A percentile compares a stretch with the other conserved stretches of the same genome.
Conservation (phyloP, 2,329 filamentous ascomycete species). For the Exophiala bonariae region DNA sequence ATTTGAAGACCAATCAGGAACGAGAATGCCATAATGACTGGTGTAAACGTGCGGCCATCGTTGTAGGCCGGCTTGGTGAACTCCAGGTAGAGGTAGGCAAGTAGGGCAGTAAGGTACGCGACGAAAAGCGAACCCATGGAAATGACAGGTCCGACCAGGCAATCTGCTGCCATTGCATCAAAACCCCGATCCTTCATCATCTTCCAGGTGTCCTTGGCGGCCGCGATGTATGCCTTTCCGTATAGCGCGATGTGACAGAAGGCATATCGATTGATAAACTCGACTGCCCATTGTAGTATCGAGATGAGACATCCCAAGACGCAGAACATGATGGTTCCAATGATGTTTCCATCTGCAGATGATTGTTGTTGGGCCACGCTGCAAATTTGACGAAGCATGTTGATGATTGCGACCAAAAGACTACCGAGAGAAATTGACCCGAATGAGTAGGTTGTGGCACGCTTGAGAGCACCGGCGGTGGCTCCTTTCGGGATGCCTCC, state of each 20-base stretch:
- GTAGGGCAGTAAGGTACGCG: slow-evolving; percentile 75
- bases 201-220: slow-evolving; percentile 85
- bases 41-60: slow-evolving; percentile 63
- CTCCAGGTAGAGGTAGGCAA: slow-evolving; percentile 83
- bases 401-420: slow-evolving; percentile 81
- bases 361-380: slow-evolving; percentile 71
- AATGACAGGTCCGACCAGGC: slow-evolving; percentile 70
- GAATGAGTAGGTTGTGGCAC: slow-evolving; percentile 86
- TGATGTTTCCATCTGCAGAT: slow-evolving; percentile 66
- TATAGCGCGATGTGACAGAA: slow-evolving; percentile 93
- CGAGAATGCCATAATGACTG: slow-evolving; percentile 77
- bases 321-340: slow-evolving; percentile 69
- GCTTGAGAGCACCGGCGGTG: slow-evolving; percentile 78
- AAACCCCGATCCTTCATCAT: slow-evolving; percentile 93
- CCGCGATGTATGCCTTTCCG: slow-evolving; percentile 80
- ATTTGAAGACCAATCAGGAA: slow-evolving; percentile 91
- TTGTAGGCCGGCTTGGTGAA: slow-evolving; percentile 84
- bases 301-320: slow-evolving; percentile 73
- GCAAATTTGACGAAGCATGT: slow-evolving; percentile 78
- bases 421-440: slow-evolving; percentile 88
- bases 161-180: slow-evolving; percentile 87
- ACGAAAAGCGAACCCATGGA: slow-evolving; percentile 81
- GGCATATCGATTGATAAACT: slow-evolving; percentile 89
- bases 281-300: slow-evolving; percentile 79
- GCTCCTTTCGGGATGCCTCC: slow-evolving; percentile 71